phyloP scores from a whole-genome alignment of 441 rosid genomes.

The Bocquillonia castaneifolia region DNA sequence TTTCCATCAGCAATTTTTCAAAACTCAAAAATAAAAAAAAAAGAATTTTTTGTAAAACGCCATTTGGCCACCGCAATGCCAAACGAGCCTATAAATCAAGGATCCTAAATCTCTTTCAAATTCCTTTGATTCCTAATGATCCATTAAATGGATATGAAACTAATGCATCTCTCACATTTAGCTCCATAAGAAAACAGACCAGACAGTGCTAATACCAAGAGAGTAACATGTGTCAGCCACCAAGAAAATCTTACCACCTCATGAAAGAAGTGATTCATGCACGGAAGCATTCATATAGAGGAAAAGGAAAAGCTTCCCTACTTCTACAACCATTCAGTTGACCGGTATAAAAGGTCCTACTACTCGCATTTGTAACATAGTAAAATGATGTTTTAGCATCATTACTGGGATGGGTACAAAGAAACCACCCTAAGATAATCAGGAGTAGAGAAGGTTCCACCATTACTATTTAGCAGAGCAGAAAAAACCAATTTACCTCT shows the following conservation, averaged over 20 bases:
- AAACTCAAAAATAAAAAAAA: too few species aligned
- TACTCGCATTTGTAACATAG: background rate
- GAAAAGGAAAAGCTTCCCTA: background rate
- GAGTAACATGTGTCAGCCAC: background rate
- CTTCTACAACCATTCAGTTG: background rate
- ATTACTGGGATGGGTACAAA: background rate
- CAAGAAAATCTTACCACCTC: background rate
- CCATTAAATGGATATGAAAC: too few species aligned
- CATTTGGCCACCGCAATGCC: too few species aligned
- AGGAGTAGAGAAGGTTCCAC: background rate
- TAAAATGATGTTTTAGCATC: background rate
- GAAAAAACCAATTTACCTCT: slow-evolving; percentile 59
- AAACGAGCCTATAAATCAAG: too few species aligned
- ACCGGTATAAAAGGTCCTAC: background rate
- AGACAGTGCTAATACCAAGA: background rate
- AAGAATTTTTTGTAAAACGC: too few species aligned
- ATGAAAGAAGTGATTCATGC: background rate
- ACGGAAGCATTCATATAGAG: background rate
- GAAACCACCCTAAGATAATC: background rate
- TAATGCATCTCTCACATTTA: background rate
- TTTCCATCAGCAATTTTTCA: too few species aligned
- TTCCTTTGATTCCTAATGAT: too few species aligned
- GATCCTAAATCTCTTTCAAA: too few species aligned
- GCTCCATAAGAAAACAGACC: background rate
- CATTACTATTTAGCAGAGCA: background rate